phyloP scores from a whole-genome alignment of 2,329 filamentous ascomycete species.

The Tothia fuscella region DNA sequence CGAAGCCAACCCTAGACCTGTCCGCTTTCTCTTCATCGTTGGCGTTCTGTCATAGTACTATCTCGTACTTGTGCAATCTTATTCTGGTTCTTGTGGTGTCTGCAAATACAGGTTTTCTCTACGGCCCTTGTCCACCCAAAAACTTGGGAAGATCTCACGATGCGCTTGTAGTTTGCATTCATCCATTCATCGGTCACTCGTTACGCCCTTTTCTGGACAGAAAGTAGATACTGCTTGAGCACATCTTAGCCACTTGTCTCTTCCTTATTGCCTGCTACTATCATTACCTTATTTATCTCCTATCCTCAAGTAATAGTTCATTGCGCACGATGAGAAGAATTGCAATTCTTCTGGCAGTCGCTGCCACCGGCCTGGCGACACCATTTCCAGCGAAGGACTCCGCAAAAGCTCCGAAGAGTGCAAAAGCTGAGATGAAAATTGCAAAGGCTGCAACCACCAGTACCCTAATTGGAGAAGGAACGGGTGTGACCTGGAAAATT shows the following conservation, averaged over 20 bases:
- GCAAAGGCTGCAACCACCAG: not conserved
- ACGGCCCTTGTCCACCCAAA: not conserved
- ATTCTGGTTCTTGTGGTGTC: not conserved
- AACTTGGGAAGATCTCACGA: not conserved
- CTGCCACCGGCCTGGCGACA: not conserved
- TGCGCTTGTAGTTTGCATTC: not conserved
- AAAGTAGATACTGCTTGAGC: not conserved
- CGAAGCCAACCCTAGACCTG: not conserved
- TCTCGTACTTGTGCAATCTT: conserved; percentile 3
- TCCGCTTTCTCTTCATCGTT: not conserved
- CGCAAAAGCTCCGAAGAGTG: not conserved
- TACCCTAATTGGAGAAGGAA: not conserved
- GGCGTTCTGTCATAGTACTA: conserved; percentile 5
- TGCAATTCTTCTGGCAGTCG: not conserved
- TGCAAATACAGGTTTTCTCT: conserved; percentile 1
- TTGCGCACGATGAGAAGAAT: conserved; percentile 3
- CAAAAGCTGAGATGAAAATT: not conserved
- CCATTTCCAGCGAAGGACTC: too few species aligned
- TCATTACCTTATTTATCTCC: not conserved
- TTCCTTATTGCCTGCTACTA: not conserved
- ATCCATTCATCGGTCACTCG: not conserved
- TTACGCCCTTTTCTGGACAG: not conserved
- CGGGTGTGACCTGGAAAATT: conserved; percentile 3
- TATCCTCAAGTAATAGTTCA: too few species aligned
- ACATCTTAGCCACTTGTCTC: not conserved